Evolutionary conservation across 176 grass and related monocot species (phyloP), one percentile per base, ranked within the genome.

Genomic region (Zizania latifolia): DNA sequence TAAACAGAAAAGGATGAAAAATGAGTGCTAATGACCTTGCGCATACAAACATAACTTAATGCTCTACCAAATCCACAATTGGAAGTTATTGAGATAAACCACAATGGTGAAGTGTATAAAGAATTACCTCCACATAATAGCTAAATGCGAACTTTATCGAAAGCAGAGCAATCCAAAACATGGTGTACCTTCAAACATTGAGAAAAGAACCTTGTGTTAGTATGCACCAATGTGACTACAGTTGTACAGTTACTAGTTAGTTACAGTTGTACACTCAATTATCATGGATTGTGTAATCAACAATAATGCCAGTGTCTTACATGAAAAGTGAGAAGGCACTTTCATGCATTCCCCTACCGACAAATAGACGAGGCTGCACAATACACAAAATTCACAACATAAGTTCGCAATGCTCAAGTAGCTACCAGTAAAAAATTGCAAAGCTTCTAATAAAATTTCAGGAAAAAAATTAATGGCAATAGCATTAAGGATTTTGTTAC

Each of bases 341-440:
- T 87, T 97, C 94, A 73, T 97, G 94, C 94, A 97, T 97, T 62
- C 94, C 94, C 67, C 94, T 93, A 64, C 94, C 94, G 79, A 97
- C 81, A 80, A 89, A 97, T 31, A 97, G 83, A 10, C 86, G 85
- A 81, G 94, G 81, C 94, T 97, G 86, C 77, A 88, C 31, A 51
- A 87, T 30, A 71, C 28, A 46, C n/a, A n/a, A n/a, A n/a, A n/a
- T n/a, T n/a, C 22, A 38, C 35, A 73, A 29, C 54, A 69, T 55
- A 43, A 81, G 50, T 73, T 73, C 19, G 82, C 35, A 31, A 56
- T 70, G 11, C 58, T 75, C 27, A 71, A 65, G 22, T 57, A 82
- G 19, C 60, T 54, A 24, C 37, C 19, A 72, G 38, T 57, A 46
- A 69, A 81, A 40, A 38, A 31, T 29, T 78, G 15, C 14, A 65